Evolutionary conservation across 1,284 basidiomycete species (phyloP).

Genomic region (Tetrapyrgos nigripes): DNA sequence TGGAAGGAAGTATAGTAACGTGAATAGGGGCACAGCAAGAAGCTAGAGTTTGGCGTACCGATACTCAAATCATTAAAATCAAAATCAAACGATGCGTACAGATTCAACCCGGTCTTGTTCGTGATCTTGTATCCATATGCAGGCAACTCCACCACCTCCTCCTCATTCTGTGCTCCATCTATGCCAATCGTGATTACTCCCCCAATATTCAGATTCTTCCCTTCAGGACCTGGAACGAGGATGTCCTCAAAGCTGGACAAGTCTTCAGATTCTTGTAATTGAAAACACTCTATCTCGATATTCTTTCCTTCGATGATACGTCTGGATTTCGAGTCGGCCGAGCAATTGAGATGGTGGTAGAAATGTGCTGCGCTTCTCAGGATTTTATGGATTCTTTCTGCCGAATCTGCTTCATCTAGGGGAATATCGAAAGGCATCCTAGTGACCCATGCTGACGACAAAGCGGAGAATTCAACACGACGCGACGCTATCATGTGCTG

Average conservation of each 20-base stretch:
- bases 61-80: constrained; percentile 20
- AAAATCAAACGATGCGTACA: constrained; percentile 6
- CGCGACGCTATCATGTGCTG: too few species aligned
- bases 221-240: constrained; percentile 5
- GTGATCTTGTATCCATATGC: constrained; percentile 22
- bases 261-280: background rate
- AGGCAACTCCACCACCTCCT: too few species aligned
- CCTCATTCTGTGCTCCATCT: constrained; percentile 5
- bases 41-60: constrained; percentile 11
- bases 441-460: constrained; percentile 3
- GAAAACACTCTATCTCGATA: constrained; percentile 9
- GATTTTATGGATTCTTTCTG: constrained; percentile 3
- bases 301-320: background rate
- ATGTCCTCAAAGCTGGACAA: background rate
- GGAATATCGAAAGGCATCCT: constrained; percentile 6
- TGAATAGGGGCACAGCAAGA: background rate
- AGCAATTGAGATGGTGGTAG: constrained; percentile 10
- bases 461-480: background rate
- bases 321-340: background rate
- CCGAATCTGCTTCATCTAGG: background rate
- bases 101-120: constrained; percentile 8
- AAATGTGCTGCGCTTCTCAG: constrained; percentile 14
- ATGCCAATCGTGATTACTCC: constrained; percentile 17
- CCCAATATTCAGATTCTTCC: constrained; percentile 8
- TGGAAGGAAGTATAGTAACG: constrained; percentile 5